Evolutionary conservation across 805 yeast species (phyloP), one percentile per base, ranked within the genome.

Genomic region (Candida wancherniae): DNA sequence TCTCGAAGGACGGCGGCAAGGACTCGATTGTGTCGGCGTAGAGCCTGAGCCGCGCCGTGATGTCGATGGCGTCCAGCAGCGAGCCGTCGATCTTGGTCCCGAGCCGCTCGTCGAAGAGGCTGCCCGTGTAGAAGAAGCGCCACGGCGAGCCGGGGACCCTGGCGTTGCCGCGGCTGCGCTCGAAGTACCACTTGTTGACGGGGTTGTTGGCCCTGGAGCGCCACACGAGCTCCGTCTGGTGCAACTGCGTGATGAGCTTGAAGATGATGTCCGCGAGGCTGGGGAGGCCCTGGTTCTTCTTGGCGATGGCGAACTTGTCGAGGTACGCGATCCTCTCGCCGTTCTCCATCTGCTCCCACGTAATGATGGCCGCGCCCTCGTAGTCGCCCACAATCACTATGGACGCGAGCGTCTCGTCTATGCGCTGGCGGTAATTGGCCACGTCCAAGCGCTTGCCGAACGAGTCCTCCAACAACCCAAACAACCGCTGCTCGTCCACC

Each of bases 141-240:
- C 70, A 65, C 18, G 51, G 55, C 5, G 68, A 58, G 4, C 48
- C 57, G 0, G 55, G 50, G 7, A 42, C 36, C 19, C 60, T 55
- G 24, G 77, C 50, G 16, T 80, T 78, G 1, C 95, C 95, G 11
- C 69, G 61, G 23, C 95, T 80, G 40, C 98, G 67, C 50, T 92
- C 97, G 57, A 90, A 92, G 53, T 90, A 90, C 98, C 98, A 92
- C 51, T 87, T 87, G 62, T 92, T 92, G 6, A 92, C 96, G 0
- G 96, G 95, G 55, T 92, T 92, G 33, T 62, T 73, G 36, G 71
- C 72, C 26, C 95, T 65, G 1, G 97, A 90, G 48, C 98, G 73
- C 98, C 98, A 92, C 2, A 92, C 61, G 9, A 87, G 55, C 51
- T 86, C 92, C 10, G 69, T 58, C 0, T 85, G 83, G 50, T 79